Percentiles rank a stretch among this genome's conserved stretches.
These are phyloP conservation scores for Schwanniomyces pseudopolymorphus DNA, from an alignment of 805 yeast genomes.

Conservation along the genomic window DNA sequence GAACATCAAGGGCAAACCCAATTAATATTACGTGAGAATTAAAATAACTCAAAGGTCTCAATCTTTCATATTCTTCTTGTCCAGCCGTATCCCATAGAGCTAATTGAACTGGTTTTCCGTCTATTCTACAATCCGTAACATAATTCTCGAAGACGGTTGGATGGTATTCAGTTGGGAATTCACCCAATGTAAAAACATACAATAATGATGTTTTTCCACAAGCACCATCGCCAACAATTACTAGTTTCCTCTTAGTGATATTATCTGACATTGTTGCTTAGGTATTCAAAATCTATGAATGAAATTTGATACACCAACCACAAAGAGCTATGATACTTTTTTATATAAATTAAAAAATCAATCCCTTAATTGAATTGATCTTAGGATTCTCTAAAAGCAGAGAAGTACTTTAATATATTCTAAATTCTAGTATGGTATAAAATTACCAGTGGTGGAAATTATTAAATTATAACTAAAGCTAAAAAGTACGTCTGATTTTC, in stretches of 20 bases:
- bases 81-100: slow-evolving; percentile 98
- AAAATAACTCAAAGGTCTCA: slow-evolving; percentile 84
- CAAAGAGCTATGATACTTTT: not conserved
- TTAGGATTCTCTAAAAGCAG: not conserved
- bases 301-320: not conserved
- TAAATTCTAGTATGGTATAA: too few species aligned
- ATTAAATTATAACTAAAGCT: too few species aligned
- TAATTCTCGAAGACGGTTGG: slow-evolving; percentile 95
- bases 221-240: slow-evolving; percentile 93
- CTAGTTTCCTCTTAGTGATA: slow-evolving; percentile 58
- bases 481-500: not conserved
- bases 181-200: slow-evolving; percentile 91
- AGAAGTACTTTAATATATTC: not conserved
- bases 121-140: slow-evolving; percentile 91
- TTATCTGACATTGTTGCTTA: slow-evolving; percentile 1
- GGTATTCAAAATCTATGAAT: not conserved
- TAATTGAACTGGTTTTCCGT: slow-evolving; percentile 85
- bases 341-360: not conserved
- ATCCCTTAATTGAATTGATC: not conserved
- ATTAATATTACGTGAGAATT: slow-evolving; percentile 84
- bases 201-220: slow-evolving; percentile 90
- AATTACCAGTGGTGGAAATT: too few species aligned
- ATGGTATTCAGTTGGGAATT: slow-evolving; percentile 87
- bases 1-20: slow-evolving; percentile 82
- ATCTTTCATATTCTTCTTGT: slow-evolving; percentile 90